Base-by-base conservation (phyloP, 164 flowering plant species). In the Vitis vinifera region DNA sequence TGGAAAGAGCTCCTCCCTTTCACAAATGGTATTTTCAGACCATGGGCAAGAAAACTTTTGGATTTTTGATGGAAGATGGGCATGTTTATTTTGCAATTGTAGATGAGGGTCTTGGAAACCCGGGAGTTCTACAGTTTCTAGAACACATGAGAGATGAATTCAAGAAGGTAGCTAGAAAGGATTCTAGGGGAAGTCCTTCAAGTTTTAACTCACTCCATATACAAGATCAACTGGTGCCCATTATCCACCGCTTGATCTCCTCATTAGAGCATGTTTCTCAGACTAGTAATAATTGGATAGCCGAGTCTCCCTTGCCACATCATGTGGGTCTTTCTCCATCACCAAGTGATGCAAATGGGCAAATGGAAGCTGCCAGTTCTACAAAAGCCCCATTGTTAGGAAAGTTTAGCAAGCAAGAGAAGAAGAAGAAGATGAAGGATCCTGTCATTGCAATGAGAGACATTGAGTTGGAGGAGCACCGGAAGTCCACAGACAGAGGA, bases 21-120 rank as follows among this genome's bases (percentile, higher is more conserved):
- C 97, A 92, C 66, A 72, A 65, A 63, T 86, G 90, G 89, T 92
- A 89, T 72, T 83, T 82, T 75, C 87, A 90, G 68, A 90, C 90
- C 0, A 50, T 76, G 52, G 68, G 77, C 8, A 84, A 78, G 50
- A 83, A 69, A 69, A 90, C 84, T 27, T 90, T 76, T 76, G 89
- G 87, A 9, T 92, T 87, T 74, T 62, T 91, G 62, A 86, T 89
- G 75, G 94, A 93, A 61, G 94, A 87, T 71, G 94, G 84, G 16
- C 79, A 67, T 78, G 83, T 87, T 27, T 89, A 87, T 69, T 89
- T 91, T 63, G 67, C 88, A 9, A 89, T 93, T 65, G 85, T 76
- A 7, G 85, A 86, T 65, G 84, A 82, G 67, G 82, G 79, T 70
- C 75, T 91, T 27, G 89, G 85, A 23, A 89, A 81, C 50, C 67